Percentiles rank a stretch among this genome's conserved stretches.
Conservation (phyloP, 1,284 basidiomycete genomes). For the Rhodofomes roseus region DNA sequence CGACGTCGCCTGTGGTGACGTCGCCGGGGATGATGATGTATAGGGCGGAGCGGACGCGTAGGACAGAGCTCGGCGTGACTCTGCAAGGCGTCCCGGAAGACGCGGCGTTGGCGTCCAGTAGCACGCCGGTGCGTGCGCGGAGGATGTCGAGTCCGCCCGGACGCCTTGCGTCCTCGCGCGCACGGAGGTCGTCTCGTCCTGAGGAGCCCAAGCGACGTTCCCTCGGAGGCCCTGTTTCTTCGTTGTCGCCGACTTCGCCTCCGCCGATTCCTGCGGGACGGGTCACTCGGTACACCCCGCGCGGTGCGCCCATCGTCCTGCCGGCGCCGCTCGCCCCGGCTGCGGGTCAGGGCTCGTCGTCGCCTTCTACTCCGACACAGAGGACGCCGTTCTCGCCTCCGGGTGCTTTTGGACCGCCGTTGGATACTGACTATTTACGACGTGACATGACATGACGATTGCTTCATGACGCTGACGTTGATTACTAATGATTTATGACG, state of each 20-base stretch:
- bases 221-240: not conserved
- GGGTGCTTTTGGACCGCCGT: not conserved
- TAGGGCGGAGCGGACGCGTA: not conserved
- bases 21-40: not conserved
- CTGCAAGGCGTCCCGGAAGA: not conserved
- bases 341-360: not conserved
- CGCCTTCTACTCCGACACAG: not conserved
- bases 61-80: not conserved
- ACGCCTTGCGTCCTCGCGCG: not conserved
- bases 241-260: not conserved
- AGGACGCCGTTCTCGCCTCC: not conserved
- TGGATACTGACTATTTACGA: not conserved
- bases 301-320: constrained; percentile 16
- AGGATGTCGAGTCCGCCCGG: not conserved
- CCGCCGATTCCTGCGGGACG: not conserved
- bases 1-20: not conserved
- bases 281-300: constrained; percentile 13
- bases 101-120: not conserved
- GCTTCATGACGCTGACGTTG: not conserved
- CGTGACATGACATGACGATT: constrained; percentile 1
- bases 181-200: not conserved
- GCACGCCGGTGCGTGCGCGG: not conserved
- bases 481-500: not conserved
- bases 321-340: constrained; percentile 17
- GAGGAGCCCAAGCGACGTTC: not conserved